Evolutionary conservation across 345 rosid species (phyloP).

Genomic region (Corchorus olitorius): DNA sequence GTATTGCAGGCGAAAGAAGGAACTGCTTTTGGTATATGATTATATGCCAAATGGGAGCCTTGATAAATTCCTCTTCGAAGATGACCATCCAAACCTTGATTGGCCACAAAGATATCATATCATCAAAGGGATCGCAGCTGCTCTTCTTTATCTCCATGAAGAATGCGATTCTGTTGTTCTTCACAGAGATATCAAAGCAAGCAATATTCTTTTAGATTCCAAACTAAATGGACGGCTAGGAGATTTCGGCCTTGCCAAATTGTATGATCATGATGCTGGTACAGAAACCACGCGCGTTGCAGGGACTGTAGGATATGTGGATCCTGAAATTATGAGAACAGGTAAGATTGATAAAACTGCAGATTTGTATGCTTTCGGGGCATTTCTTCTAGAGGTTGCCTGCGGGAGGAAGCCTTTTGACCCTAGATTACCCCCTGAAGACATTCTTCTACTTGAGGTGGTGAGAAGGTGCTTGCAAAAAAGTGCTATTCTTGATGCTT

Average conservation of each 20-base stretch:
- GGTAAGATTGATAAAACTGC: slow-evolving; percentile 40
- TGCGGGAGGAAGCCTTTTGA: slow-evolving; percentile 55
- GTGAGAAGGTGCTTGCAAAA: slow-evolving; percentile 38
- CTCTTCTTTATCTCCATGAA: slow-evolving; percentile 52
- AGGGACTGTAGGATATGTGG: slow-evolving; percentile 47
- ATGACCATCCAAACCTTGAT: slow-evolving; percentile 27
- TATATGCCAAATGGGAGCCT: slow-evolving; percentile 52
- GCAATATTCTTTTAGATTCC: slow-evolving; percentile 42
- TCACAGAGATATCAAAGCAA: slow-evolving; percentile 59
- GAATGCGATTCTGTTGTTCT: slow-evolving; percentile 55
- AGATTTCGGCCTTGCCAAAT: slow-evolving; percentile 38
- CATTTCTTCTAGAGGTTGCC: slow-evolving; percentile 46
- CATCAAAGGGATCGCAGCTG: slow-evolving; percentile 47
- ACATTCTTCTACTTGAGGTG: slow-evolving; percentile 38
- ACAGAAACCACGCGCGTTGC: slow-evolving; percentile 23
- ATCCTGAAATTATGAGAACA: slow-evolving; percentile 46
- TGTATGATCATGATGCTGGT: slow-evolving; percentile 23
- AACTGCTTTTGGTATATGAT: slow-evolving; percentile 50
- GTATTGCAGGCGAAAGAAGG: slow-evolving; percentile 45
- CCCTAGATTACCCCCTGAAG: slow-evolving; percentile 15
- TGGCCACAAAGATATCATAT: slow-evolving; percentile 47
- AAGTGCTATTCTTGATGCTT: slow-evolving; percentile 34
- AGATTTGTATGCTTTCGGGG: slow-evolving; percentile 53
- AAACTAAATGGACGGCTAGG: slow-evolving; percentile 30
- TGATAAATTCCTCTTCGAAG: slow-evolving; percentile 38